phyloP scores from a whole-genome alignment of 768 basidiomycete genomes.

The Lactifluus piperatus region DNA sequence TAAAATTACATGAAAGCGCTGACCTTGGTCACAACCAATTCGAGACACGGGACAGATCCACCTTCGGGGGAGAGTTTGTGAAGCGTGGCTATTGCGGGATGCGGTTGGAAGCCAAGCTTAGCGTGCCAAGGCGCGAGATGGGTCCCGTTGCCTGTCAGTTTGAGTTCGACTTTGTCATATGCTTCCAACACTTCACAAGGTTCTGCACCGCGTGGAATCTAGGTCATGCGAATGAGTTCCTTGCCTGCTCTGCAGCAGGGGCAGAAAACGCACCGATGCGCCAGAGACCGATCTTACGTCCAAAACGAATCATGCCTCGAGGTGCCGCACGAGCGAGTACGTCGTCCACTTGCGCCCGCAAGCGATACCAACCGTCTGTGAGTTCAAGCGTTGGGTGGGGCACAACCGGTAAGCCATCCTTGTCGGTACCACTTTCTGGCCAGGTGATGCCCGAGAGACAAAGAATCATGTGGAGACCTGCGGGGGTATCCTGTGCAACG shows the following conservation, averaged over 20 bases:
- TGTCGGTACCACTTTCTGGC: constrained; percentile 32
- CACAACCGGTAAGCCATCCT: constrained; percentile 31
- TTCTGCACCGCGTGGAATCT: constrained; percentile 39
- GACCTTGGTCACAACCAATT: constrained; percentile 64
- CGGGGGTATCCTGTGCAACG: constrained; percentile 72
- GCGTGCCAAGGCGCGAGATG: constrained; percentile 83
- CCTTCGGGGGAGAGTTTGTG: constrained; percentile 76
- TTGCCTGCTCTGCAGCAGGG: constrained; percentile 40
- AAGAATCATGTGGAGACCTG: constrained; percentile 74
- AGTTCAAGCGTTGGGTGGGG: constrained; percentile 65
- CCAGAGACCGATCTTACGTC: constrained; percentile 81
- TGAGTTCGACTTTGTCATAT: constrained; percentile 54
- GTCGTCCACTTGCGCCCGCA: constrained; percentile 71
- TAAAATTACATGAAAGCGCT: neutral
- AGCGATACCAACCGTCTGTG: constrained; percentile 96
- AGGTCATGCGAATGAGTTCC: constrained; percentile 34
- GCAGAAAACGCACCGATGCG: constrained; percentile 46
- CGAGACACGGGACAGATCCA: constrained; percentile 65
- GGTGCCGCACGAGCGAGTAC: constrained; percentile 62
- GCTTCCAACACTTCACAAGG: constrained; percentile 78
- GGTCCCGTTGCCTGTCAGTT: constrained; percentile 77
- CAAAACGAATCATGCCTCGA: constrained; percentile 58
- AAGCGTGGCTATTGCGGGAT: constrained; percentile 65
- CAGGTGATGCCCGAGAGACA: constrained; percentile 70
- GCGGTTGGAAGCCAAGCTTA: constrained; percentile 68